phyloP scores from a whole-genome alignment of 441 rosid genomes.

The Arabidopsis lyrata region DNA sequence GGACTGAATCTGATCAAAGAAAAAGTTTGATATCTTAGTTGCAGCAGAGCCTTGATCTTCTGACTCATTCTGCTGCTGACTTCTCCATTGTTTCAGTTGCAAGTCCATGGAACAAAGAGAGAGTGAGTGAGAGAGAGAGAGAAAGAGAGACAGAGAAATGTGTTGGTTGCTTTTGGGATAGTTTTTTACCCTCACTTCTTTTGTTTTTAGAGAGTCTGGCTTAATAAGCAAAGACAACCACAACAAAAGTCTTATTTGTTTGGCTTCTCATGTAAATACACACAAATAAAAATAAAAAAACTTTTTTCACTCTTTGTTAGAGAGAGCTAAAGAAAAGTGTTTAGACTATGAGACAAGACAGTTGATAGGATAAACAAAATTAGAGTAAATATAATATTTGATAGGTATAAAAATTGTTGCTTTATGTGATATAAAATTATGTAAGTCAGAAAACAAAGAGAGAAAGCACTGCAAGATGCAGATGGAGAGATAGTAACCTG shows the following conservation, averaged over 20 bases:
- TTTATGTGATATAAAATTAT: slow-evolving; percentile 19
- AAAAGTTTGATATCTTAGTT: slow-evolving; percentile 68
- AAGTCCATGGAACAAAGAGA: slow-evolving; percentile 69
- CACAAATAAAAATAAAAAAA: not conserved
- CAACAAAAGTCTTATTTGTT: slow-evolving; percentile 38
- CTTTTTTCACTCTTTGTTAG: not conserved
- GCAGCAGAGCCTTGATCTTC: slow-evolving; percentile 58
- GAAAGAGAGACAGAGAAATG: slow-evolving; percentile 31
- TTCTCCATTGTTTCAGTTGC: slow-evolving; percentile 89
- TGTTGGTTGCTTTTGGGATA: slow-evolving; percentile 48
- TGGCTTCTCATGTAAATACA: slow-evolving; percentile 34
- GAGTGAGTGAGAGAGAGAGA: slow-evolving; percentile 30
- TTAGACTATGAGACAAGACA: slow-evolving; percentile 70
- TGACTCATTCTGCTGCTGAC: slow-evolving; percentile 67
- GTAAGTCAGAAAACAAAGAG: slow-evolving; percentile 36
- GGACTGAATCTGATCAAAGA: slow-evolving; percentile 49
- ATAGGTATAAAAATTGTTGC: slow-evolving; percentile 8
- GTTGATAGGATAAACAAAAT: slow-evolving; percentile 45
- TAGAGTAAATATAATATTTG: slow-evolving; percentile 26
- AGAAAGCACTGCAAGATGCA: slow-evolving; percentile 45
- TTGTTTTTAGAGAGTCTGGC: slow-evolving; percentile 31
- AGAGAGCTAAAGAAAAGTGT: slow-evolving; percentile 49
- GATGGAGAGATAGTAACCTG: slow-evolving; percentile 49
- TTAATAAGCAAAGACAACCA: slow-evolving; percentile 45
- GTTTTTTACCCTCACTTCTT: slow-evolving; percentile 34